Percentiles rank a stretch among this genome's conserved stretches.
phyloP scores from a whole-genome alignment of 2,329 filamentous ascomycete genomes.

The Cryphonectria naterciae region DNA sequence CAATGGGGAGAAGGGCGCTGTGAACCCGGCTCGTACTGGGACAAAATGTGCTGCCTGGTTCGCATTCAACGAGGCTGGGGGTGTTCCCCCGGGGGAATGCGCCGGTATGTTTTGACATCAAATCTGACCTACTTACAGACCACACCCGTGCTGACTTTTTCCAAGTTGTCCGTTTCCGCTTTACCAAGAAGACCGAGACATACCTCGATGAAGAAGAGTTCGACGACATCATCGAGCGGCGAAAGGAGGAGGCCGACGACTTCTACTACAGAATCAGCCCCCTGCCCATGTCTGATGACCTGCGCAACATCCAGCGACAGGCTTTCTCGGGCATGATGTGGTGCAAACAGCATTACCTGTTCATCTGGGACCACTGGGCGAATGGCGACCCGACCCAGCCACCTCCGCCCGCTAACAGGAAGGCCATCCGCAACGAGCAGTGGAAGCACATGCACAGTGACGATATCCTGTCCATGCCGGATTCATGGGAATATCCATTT shows the following conservation, averaged over 20 bases:
- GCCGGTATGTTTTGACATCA: conserved; percentile 68
- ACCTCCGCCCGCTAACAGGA: conserved; percentile 79
- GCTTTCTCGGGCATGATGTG: conserved; percentile 97
- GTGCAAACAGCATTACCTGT: conserved; percentile 97
- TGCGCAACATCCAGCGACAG: conserved; percentile 93
- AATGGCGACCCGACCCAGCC: conserved; percentile 90
- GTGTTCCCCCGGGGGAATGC: conserved; percentile 87
- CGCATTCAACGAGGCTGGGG: conserved; percentile 85
- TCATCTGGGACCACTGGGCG: conserved; percentile 97
- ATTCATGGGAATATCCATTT: conserved; percentile 98
- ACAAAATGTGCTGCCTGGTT: conserved; percentile 95
- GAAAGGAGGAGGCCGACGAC: conserved; percentile 88
- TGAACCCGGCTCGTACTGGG: conserved; percentile 79
- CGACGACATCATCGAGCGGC: conserved; percentile 85
- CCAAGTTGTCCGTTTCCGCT: conserved; percentile 83
- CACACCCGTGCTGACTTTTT: conserved; percentile 10
- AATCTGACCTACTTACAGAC: conserved; percentile 40
- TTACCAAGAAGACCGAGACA: conserved; percentile 74
- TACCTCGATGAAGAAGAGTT: conserved; percentile 93
- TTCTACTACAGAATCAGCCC: conserved; percentile 95
- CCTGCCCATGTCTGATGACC: conserved; percentile 88
- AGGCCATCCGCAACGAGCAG: conserved; percentile 79
- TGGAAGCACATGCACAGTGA: conserved; percentile 97
- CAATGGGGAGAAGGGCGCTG: conserved; percentile 74
- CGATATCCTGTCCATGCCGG: conserved; percentile 95